Conservation (phyloP, 768 basidiomycete species). For the Kwoniella mangroviensis region DNA sequence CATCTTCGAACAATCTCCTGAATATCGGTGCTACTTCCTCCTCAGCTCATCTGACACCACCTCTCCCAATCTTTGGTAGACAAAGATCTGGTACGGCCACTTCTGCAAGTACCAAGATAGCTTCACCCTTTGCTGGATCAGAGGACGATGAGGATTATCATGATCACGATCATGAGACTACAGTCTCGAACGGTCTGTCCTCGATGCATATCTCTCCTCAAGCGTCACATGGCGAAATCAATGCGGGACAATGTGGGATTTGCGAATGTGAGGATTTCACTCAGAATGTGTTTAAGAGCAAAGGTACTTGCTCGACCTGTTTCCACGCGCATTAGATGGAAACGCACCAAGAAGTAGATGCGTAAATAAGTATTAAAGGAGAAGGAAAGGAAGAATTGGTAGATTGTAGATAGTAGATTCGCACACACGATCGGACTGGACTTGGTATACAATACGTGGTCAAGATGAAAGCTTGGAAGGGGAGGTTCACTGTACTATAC, state of each 20-base stretch:
- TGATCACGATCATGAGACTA: conserved; percentile 27
- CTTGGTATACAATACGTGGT: too few species aligned
- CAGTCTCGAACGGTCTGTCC: conserved; percentile 55
- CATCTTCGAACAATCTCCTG: conserved; percentile 64
- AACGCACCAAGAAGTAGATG: too few species aligned
- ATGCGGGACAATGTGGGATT: conserved; percentile 32
- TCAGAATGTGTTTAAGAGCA: conserved; percentile 70
- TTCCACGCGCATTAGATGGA: conserved; percentile 59
- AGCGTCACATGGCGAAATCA: conserved; percentile 60
- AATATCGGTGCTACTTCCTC: conserved; percentile 54
- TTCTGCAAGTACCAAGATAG: conserved; percentile 18
- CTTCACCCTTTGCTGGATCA: conserved; percentile 46
- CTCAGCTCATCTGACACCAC: conserved; percentile 36
- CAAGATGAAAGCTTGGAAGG: too few species aligned
- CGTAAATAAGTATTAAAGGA: too few species aligned
- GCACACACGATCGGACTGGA: too few species aligned
- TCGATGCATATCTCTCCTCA: conserved; percentile 50
- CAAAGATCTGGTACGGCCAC: conserved; percentile 17
- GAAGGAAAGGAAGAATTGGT: too few species aligned
- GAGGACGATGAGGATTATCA: conserved; percentile 44
- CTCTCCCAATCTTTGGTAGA: conserved; percentile 34
- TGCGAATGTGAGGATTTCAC: conserved; percentile 65
- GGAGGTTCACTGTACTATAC: too few species aligned
- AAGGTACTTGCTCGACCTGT: conserved; percentile 71
- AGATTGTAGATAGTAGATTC: too few species aligned